phyloP scores from a whole-genome alignment of 2,329 filamentous ascomycete species.

The Scedosporium aurantiacum region DNA sequence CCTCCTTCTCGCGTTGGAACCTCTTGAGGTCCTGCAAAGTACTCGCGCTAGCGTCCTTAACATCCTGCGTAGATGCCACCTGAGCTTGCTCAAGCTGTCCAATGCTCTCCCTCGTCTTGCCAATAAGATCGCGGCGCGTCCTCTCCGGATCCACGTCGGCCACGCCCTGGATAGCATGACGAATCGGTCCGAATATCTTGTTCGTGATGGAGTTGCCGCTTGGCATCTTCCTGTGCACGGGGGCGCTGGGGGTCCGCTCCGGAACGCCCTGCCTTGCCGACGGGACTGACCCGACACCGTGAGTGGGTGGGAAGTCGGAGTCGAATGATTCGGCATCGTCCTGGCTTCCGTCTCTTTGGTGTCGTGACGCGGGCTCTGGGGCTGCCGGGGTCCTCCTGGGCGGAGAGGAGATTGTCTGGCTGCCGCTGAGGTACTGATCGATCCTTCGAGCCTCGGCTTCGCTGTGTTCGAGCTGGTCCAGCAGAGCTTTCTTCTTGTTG shows the following conservation, averaged over 20 bases:
- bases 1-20: constrained; percentile 93
- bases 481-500: constrained; percentile 67
- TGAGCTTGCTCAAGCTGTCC: constrained; percentile 82
- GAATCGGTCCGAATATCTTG: constrained; percentile 90
- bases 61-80: constrained; percentile 77
- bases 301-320: constrained; percentile 87
- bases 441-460: constrained; percentile 88
- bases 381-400: constrained; percentile 16
- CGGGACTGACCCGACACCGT: constrained; percentile 62
- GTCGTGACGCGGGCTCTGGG: constrained; percentile 17
- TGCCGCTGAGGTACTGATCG: constrained; percentile 77
- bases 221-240: constrained; percentile 61
- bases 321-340: constrained; percentile 87
- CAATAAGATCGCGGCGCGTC: constrained; percentile 83
- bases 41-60: constrained; percentile 81
- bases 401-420: constrained; percentile 52
- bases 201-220: constrained; percentile 86
- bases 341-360: constrained; percentile 43
- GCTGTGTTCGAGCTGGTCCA: constrained; percentile 86
- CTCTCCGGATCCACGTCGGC: constrained; percentile 93
- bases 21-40: constrained; percentile 82
- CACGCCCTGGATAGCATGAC: constrained; percentile 90
- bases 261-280: constrained; percentile 64
- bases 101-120: constrained; percentile 86
- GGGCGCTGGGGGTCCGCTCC: constrained; percentile 32